Percentiles rank a stretch among this genome's conserved stretches.
Conservation (phyloP, 2,329 filamentous ascomycete genomes). For the Knufia petricola region DNA sequence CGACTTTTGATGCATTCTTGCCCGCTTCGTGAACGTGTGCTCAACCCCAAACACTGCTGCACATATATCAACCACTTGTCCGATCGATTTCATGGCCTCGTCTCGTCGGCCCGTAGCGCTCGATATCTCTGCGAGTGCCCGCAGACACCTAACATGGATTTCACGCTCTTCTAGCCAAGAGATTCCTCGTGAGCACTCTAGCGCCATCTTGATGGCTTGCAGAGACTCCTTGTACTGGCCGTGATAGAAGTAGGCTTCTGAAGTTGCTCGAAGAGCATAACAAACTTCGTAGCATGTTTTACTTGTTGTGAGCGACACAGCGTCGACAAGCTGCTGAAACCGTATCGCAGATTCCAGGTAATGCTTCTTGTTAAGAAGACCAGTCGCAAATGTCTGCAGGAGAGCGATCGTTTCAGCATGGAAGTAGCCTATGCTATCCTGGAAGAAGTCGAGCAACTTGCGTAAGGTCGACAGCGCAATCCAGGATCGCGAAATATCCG, state of each 20-base stretch:
- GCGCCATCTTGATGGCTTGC: slow-evolving; percentile 18
- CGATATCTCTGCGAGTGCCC: slow-evolving; percentile 21
- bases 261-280: slow-evolving; percentile 20
- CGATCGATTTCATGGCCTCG: slow-evolving; percentile 21
- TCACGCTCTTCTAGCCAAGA: slow-evolving; percentile 20
- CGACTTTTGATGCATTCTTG: slow-evolving; percentile 22
- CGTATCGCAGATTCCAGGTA: slow-evolving; percentile 20
- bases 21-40: slow-evolving; percentile 21
- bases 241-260: slow-evolving; percentile 22
- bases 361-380: slow-evolving; percentile 19
- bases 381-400: slow-evolving; percentile 22
- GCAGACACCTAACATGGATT: slow-evolving; percentile 22
- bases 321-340: slow-evolving; percentile 22
- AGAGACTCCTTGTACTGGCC: slow-evolving; percentile 17
- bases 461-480: slow-evolving; percentile 19
- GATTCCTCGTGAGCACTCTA: slow-evolving; percentile 17
- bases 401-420: slow-evolving; percentile 22
- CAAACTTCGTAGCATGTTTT: slow-evolving; percentile 21
- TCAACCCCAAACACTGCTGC: slow-evolving; percentile 21
- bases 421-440: slow-evolving; percentile 23
- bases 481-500: slow-evolving; percentile 15
- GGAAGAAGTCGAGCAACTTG: slow-evolving; percentile 22
- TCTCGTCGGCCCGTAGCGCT: slow-evolving; percentile 17
- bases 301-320: slow-evolving; percentile 19
- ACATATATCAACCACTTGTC: slow-evolving; percentile 21